These are phyloP conservation scores for Cystofilobasidium ferigula DNA, from an alignment of 768 basidiomycete species.

Conservation along the genomic window DNA sequence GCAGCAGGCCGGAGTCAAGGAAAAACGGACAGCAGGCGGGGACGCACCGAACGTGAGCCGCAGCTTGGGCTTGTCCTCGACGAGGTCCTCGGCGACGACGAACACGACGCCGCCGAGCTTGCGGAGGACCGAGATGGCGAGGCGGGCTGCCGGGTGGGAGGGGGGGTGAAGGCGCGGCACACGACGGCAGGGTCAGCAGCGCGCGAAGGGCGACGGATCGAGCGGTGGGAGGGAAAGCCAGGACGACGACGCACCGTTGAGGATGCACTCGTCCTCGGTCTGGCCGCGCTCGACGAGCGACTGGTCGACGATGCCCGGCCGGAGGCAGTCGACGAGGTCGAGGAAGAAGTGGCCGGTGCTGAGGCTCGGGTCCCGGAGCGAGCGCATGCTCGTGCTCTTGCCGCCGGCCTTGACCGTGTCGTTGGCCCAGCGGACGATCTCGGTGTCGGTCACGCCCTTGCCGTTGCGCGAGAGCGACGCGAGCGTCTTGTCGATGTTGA, in stretches of 20 bases:
- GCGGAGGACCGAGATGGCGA: constrained; percentile 26
- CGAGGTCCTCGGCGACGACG: constrained; percentile 25
- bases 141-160: constrained; percentile 7
- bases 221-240: neutral
- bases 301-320: constrained; percentile 92
- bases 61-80: constrained; percentile 27
- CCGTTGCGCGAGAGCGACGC: constrained; percentile 57
- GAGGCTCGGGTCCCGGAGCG: constrained; percentile 85
- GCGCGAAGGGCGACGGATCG: too few relatives aligned
- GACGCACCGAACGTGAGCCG: constrained; percentile 23
- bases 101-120: constrained; percentile 26
- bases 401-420: constrained; percentile 57
- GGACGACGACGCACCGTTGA: constrained; percentile 71
- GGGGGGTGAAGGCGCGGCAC: neutral
- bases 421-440: constrained; percentile 96
- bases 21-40: too few relatives aligned
- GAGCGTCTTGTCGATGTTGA: constrained; percentile 86
- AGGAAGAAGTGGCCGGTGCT: constrained; percentile 87
- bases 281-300: constrained; percentile 50
- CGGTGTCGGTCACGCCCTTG: constrained; percentile 74
- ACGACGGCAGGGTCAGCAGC: neutral
- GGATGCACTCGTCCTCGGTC: constrained; percentile 73
- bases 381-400: constrained; percentile 55
- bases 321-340: constrained; percentile 77
- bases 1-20: neutral